Conservation (phyloP, 2,329 filamentous ascomycete genomes). For the Lachnellula arida region DNA sequence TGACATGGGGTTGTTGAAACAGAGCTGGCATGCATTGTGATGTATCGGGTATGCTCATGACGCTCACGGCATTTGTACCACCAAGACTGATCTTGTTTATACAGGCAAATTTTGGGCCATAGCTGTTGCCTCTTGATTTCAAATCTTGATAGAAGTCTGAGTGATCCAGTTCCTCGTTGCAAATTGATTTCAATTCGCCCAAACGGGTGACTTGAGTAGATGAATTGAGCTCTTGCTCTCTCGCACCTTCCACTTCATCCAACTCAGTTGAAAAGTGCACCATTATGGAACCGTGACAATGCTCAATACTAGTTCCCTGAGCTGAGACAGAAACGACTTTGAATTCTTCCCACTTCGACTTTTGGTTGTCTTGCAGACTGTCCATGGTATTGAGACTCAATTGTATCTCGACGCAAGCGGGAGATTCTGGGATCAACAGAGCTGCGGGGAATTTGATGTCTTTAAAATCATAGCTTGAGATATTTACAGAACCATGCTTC, state of each 20-base stretch:
- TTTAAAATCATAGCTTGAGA: conserved; percentile 40
- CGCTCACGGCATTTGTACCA: neutral
- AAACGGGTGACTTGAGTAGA: neutral
- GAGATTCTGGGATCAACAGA: conserved; percentile 44
- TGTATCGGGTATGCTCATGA: conserved; percentile 4
- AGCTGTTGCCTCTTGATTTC: conserved; percentile 6
- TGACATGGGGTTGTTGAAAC: conserved; percentile 37
- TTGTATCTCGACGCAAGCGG: conserved; percentile 42
- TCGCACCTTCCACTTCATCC: conserved; percentile 2
- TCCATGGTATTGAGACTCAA: too few relatives aligned
- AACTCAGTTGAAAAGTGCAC: conserved; percentile 18
- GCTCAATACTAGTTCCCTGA: conserved; percentile 29
- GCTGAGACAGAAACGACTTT: neutral
- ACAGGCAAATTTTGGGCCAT: conserved; percentile 8
- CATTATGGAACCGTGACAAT: conserved; percentile 32
- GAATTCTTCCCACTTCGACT: conserved; percentile 10
- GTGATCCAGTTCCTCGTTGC: conserved; percentile 1
- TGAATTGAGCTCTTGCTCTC: neutral
- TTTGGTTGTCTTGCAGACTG: too few relatives aligned
- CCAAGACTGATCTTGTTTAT: neutral
- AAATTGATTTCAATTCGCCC: neutral
- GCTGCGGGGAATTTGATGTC: conserved; percentile 45
- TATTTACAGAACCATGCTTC: conserved; percentile 1
- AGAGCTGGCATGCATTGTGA: conserved; percentile 4
- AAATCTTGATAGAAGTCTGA: conserved; percentile 6